Conservation (phyloP, 306 rosid species). For the Datisca glomerata region DNA sequence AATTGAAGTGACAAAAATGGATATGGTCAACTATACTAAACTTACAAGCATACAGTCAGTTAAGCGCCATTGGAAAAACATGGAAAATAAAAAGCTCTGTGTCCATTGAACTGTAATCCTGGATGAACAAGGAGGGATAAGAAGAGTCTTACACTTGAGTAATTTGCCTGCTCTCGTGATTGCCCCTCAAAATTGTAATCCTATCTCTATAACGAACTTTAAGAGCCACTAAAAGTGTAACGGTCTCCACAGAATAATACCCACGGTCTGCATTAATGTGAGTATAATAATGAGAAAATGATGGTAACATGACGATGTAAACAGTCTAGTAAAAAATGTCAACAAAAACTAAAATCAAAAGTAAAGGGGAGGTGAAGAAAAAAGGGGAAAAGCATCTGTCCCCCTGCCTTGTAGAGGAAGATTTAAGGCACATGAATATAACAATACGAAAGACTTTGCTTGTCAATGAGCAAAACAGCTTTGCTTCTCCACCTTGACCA, state of each 20-base stretch:
- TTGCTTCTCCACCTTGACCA: too few relatives aligned
- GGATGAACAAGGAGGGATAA: not conserved
- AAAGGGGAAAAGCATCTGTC: too few relatives aligned
- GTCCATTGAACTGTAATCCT: not conserved
- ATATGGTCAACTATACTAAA: too few relatives aligned
- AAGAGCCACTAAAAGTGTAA: slow-evolving; percentile 82
- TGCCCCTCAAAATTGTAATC: slow-evolving; percentile 94
- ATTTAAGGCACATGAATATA: too few relatives aligned
- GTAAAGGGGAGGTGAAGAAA: too few relatives aligned
- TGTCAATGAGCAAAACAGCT: too few relatives aligned
- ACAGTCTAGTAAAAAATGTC: not conserved
- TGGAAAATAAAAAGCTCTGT: not conserved
- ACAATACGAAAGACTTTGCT: too few relatives aligned
- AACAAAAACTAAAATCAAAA: not conserved
- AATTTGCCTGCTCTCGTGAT: slow-evolving; percentile 96
- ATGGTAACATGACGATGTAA: not conserved
- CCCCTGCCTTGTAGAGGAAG: too few relatives aligned
- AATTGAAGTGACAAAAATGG: too few relatives aligned
- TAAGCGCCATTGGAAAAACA: too few relatives aligned
- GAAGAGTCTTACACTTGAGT: slow-evolving; percentile 81
- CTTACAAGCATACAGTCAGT: too few relatives aligned
- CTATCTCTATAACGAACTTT: slow-evolving; percentile 97
- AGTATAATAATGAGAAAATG: slow-evolving; percentile 1
- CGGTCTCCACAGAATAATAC: slow-evolving; percentile 92
- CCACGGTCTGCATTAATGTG: slow-evolving; percentile 29